Evolutionary conservation across 441 rosid species (phyloP).

Genomic region (Euphorbia schlechtendalii): DNA sequence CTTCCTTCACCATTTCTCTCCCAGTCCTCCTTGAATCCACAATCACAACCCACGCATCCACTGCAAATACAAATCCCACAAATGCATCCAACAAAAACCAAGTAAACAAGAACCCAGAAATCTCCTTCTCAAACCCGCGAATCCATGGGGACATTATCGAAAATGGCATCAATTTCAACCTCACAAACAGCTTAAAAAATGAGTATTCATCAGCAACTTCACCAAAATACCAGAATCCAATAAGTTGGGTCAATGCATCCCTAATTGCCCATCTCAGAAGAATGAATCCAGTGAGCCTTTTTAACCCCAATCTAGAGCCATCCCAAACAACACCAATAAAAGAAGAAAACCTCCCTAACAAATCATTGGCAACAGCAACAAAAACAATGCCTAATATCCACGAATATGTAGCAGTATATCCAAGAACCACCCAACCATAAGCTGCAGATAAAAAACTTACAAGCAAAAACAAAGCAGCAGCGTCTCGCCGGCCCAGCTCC

Average conservation of each 20-base stretch:
- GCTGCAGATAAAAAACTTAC: slow-evolving; percentile 81
- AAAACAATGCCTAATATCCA: slow-evolving; percentile 67
- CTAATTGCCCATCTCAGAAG: slow-evolving; percentile 90
- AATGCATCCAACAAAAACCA: slow-evolving; percentile 76
- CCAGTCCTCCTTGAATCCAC: slow-evolving; percentile 77
- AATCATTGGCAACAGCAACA: slow-evolving; percentile 58
- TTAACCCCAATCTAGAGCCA: slow-evolving; percentile 80
- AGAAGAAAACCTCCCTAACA: slow-evolving; percentile 56
- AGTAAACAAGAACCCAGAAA: slow-evolving; percentile 69
- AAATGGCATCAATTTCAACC: slow-evolving; percentile 90
- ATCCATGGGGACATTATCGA: slow-evolving; percentile 81
- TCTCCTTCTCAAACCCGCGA: slow-evolving; percentile 74
- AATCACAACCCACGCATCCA: slow-evolving; percentile 82
- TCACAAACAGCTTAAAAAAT: slow-evolving; percentile 74
- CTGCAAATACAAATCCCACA: slow-evolving; percentile 53
- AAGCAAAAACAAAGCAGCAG: slow-evolving; percentile 58
- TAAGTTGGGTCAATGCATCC: slow-evolving; percentile 83
- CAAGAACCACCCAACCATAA: slow-evolving; percentile 90
- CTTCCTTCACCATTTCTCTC: slow-evolving; percentile 83
- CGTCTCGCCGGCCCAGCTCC: slow-evolving; percentile 69
- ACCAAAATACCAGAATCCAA: slow-evolving; percentile 86
- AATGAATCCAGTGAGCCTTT: slow-evolving; percentile 78
- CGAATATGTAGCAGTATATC: slow-evolving; percentile 77
- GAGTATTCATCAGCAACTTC: slow-evolving; percentile 82
- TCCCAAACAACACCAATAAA: slow-evolving; percentile 50